Evolutionary conservation across 768 basidiomycete species (phyloP), one percentile per base, ranked within the genome.

Genomic region (Lactarius vividus): DNA sequence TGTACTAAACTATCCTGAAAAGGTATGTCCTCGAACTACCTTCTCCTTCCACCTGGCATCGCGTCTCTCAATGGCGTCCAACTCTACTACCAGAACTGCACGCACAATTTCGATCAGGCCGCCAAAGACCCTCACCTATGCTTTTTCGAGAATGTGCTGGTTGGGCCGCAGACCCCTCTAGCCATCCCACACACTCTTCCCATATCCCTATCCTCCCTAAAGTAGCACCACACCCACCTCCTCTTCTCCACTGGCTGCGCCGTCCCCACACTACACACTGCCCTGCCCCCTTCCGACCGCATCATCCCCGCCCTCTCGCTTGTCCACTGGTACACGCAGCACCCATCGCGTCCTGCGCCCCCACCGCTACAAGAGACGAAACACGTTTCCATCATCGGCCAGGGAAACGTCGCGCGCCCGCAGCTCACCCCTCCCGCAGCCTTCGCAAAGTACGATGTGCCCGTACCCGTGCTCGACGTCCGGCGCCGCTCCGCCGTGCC

Each of bases 281-380:
- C 79, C 56, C 76, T 87, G 7, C 81, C 71, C 54, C 84, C 71
- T 20, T 81, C 72, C 79, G 75, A 52, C 69, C 71, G 77, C 78
- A 91, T 83, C 70, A 74, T 88, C 2, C 85, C 94, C 1, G 94
- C 95, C 0, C 80, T 97, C 3, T 86, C 85, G 0, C 77, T 99
- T 52, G 95, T 99, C 1, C 91, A 95, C 70, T 98, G 95, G 96
- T 98, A 99, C 78, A 98, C 96, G 15, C 88, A 84, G 56, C 94
- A 98, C 74, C 96, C 96, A 1, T 86, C 86, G 10, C 78, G 80
- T 11, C 81, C 84, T 0, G 73, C 82, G 0, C 80, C 89, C 0
- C 87, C 89, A 1, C 79, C 87, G 0, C 82, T 94, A 2, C 84
- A 91, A 35, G 82, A 82, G 46, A 76, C 85, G 4, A 73, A 80